phyloP scores from a whole-genome alignment of 139 green algal species.

The Tetraselmis striata region DNA sequence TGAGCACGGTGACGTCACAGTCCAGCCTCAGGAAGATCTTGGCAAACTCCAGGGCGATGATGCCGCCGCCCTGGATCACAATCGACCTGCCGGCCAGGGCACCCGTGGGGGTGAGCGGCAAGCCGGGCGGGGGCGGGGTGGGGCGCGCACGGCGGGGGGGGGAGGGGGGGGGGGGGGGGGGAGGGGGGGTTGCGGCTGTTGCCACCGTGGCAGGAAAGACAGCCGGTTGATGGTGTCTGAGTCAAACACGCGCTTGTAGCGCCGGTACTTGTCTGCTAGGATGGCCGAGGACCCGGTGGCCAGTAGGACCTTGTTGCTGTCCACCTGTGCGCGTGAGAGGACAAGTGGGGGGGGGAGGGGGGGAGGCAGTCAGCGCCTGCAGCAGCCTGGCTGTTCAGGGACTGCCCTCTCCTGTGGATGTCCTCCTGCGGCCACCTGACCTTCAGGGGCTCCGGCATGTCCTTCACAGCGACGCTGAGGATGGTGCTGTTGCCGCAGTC shows the following conservation, averaged over 20 bases:
- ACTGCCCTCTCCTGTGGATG: too few species aligned
- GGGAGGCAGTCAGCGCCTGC: too few species aligned
- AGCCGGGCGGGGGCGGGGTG: too few species aligned
- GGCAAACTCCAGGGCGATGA: not conserved
- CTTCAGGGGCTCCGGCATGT: not conserved
- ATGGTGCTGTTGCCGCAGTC: not conserved
- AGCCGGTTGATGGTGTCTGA: not conserved
- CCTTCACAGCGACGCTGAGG: not conserved
- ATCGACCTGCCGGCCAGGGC: not conserved
- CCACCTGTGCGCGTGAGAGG: too few species aligned
- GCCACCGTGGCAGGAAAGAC: not conserved
- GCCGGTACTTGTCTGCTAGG: not conserved
- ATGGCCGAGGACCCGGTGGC: not conserved
- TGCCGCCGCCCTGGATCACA: not conserved
- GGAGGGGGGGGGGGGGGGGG: too few species aligned
- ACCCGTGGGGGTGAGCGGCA: too few species aligned
- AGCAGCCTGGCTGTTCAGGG: too few species aligned
- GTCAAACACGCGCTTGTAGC: not conserved
- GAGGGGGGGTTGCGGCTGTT: too few species aligned
- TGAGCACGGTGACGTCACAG: not conserved
- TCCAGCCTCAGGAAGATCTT: not conserved
- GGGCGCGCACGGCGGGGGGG: not conserved
- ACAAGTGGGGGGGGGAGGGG: too few species aligned
- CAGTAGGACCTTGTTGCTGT: not conserved
- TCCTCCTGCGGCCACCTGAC: too few species aligned